phyloP scores from a whole-genome alignment of 495 filamentous ascomycete genomes.

The Aspergillus bridgeri region DNA sequence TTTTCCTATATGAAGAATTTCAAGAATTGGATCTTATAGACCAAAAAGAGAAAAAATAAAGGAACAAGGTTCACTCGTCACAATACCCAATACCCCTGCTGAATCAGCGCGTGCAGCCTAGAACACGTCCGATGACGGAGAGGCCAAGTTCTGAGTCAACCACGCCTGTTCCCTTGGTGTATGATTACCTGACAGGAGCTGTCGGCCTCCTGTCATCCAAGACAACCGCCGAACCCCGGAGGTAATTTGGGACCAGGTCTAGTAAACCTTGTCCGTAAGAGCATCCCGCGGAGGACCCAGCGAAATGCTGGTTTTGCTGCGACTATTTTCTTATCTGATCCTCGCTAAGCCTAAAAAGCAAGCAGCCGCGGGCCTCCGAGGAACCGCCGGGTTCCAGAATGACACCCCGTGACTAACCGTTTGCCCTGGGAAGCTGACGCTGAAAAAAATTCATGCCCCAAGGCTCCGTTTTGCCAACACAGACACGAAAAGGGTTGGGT shows the following conservation, averaged over 20 bases:
- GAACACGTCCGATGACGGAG: constrained; percentile 30
- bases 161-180: neutral
- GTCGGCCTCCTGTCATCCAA: neutral
- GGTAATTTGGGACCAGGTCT: neutral
- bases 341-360: neutral
- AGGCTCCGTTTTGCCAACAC: neutral
- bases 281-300: neutral
- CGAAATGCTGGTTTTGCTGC: neutral
- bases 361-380: neutral
- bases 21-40: neutral
- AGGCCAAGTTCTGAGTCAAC: neutral
- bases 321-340: constrained; percentile 6
- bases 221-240: constrained; percentile 6
- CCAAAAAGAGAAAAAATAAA: neutral
- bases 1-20: too few relatives aligned
- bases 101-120: constrained; percentile 11
- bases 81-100: neutral
- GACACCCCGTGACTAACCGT: neutral
- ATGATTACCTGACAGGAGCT: neutral
- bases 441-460: too few relatives aligned
- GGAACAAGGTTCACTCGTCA: neutral
- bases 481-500: neutral
- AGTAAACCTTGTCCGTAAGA: neutral
- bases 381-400: neutral
- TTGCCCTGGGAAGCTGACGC: neutral